Base-by-base conservation (phyloP, 2,329 filamentous ascomycete genomes). In the Sclerotinia minor region DNA sequence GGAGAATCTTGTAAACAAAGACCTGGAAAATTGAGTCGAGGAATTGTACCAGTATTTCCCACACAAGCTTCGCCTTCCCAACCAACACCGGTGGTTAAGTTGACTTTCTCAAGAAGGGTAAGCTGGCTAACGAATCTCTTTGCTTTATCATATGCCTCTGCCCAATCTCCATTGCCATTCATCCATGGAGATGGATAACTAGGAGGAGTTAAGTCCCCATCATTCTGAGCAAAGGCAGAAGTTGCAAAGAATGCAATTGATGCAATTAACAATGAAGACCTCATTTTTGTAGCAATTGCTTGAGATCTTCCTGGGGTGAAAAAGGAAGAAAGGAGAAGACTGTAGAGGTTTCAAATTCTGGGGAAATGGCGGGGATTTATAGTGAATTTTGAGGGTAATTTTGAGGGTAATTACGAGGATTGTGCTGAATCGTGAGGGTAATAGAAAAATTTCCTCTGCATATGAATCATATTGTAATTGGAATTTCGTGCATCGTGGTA, bases 91-190 rank as follows among this genome's bases (percentile, higher is more conserved):
- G 94, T 97, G 3, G 95, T 98, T 71, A 99, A 79, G 78, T 98
- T 98, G 79, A 98, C 92, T 80, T 94, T 94, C 77, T 94, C 91
- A 1, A 90, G 89, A 67, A 94, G 78, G 0, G 90, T 94, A 86
- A 94, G 91, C 59, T 86, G 84, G 69, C 86, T 85, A 21, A 94
- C 91, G 32, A 94, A 79, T 4, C 81, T 78, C 68, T 87, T 83
- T 0, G 91, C 91, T 75, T 90, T 92, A 64, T 80, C 79, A 75
- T 93, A 94, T 72, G 90, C 91, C 47, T 86, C 85, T 38, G 81
- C 81, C 91, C 91, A 94, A 4, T 72, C 73, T 65, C 74, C 72
- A 0, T 74, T 74, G 32, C 75, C 74, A 45, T 72, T 67, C 73
- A 76, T 76, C 76, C 76, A 78, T 3, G 76, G 76, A 5, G 76